A percentile compares a stretch with the other conserved stretches of the same genome.
Conservation (phyloP, 306 rosid genomes). For the Begonia masoniana region DNA sequence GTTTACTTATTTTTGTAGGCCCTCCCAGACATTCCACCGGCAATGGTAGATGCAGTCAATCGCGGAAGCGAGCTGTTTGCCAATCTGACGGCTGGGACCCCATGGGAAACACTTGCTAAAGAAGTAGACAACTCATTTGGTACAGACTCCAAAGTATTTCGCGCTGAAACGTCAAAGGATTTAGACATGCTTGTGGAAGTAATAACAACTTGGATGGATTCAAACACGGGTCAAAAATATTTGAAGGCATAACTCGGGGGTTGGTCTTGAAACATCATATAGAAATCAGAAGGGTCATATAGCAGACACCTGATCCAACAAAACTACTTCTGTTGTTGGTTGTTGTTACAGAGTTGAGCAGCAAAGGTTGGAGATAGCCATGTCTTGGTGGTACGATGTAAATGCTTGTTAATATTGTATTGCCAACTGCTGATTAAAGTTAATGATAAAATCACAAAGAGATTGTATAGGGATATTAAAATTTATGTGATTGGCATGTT, state of each 20-base stretch:
- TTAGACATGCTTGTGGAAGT: conserved; percentile 68
- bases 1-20: conserved; percentile 39
- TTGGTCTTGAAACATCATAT: too few species aligned
- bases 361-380: too few species aligned
- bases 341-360: too few species aligned
- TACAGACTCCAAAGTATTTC: conserved; percentile 51
- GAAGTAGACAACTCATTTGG: conserved; percentile 82
- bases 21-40: conserved; percentile 89
- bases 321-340: too few species aligned
- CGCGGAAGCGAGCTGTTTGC: conserved; percentile 80
- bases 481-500: too few species aligned
- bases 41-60: conserved; percentile 90
- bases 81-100: conserved; percentile 65
- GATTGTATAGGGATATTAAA: too few species aligned
- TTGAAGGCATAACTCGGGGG: conserved; percentile 25
- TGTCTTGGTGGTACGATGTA: too few species aligned
- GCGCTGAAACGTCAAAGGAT: conserved; percentile 61
- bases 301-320: too few species aligned
- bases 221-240: conserved; percentile 54
- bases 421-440: too few species aligned
- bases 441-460: too few species aligned
- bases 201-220: conserved; percentile 65
- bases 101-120: conserved; percentile 90
- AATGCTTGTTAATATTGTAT: too few species aligned
- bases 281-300: too few species aligned